A percentile compares a stretch with the other conserved stretches of the same genome.
These are phyloP conservation scores for Annulohypoxylon moriforme DNA, from an alignment of 495 filamentous ascomycete genomes.

Conservation along the genomic window DNA sequence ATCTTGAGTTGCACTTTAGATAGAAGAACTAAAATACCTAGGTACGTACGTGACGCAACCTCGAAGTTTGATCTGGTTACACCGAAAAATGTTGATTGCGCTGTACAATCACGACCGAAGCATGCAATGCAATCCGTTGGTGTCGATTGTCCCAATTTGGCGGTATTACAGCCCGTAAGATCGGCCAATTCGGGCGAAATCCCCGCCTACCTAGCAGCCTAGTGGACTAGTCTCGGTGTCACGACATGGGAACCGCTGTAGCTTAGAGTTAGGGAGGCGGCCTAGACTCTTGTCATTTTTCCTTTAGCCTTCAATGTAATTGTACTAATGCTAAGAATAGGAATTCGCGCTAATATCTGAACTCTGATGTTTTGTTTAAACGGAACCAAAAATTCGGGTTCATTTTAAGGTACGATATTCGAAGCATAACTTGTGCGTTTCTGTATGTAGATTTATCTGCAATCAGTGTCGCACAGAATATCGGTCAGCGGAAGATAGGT, in stretches of 20 bases:
- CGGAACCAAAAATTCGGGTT: background rate
- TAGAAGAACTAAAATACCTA: background rate
- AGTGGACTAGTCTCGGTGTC: background rate
- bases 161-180: background rate
- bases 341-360: background rate
- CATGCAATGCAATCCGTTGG: background rate
- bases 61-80: conserved; percentile 36
- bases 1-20: conserved; percentile 4
- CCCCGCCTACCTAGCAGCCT: conserved; percentile 23
- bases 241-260: conserved; percentile 10
- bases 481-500: conserved; percentile 21
- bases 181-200: conserved; percentile 17
- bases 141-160: conserved; percentile 7
- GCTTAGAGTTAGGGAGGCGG: conserved; percentile 12
- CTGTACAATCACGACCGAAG: conserved; percentile 15
- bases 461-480: conserved; percentile 4
- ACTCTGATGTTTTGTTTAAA: background rate
- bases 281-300: conserved; percentile 16
- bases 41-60: background rate
- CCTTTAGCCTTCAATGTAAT: background rate
- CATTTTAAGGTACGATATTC: background rate
- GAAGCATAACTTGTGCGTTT: too few species aligned
- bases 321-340: background rate
- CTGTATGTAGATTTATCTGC: conserved; percentile 5
- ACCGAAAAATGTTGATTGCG: conserved; percentile 3